A percentile compares a stretch with the other conserved stretches of the same genome.
phyloP scores from a whole-genome alignment of 148 eudicot species.

The Amaranthus palmeri region DNA sequence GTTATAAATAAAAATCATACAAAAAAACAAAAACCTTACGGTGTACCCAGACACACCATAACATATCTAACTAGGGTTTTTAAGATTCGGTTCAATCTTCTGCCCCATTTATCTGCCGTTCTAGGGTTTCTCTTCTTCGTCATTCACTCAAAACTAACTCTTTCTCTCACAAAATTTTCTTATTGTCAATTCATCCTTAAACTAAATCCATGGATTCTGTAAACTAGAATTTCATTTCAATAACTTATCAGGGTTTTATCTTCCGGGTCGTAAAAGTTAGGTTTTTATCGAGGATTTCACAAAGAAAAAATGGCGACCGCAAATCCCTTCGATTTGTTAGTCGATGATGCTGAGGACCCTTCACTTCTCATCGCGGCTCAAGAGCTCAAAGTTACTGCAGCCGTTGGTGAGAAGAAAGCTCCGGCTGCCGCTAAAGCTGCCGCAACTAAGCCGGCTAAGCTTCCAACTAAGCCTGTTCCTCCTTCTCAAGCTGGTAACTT shows the following conservation, averaged over 20 bases:
- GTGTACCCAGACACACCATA: slow-evolving; percentile 18
- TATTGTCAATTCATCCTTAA: background rate
- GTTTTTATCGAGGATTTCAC: background rate
- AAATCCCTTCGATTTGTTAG: slow-evolving; percentile 57
- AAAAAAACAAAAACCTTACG: background rate
- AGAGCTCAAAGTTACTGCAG: slow-evolving; percentile 30
- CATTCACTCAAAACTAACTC: background rate
- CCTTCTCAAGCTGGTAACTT: slow-evolving; percentile 49
- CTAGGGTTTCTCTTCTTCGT: slow-evolving; percentile 31
- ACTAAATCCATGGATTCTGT: slow-evolving; percentile 16
- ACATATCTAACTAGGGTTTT: slow-evolving; percentile 34
- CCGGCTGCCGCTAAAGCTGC: slow-evolving; percentile 18
- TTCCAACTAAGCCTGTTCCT: slow-evolving; percentile 54
- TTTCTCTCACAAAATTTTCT: background rate
- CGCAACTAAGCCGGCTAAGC: slow-evolving; percentile 35
- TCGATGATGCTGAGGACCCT: slow-evolving; percentile 53
- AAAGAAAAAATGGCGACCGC: slow-evolving; percentile 41
- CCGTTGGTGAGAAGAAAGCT: slow-evolving; percentile 15
- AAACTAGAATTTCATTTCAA: slow-evolving; percentile 18
- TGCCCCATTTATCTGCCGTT: slow-evolving; percentile 19
- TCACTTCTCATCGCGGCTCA: slow-evolving; percentile 39
- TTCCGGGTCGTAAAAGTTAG: background rate
- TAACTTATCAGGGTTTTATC: background rate
- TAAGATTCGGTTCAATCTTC: slow-evolving; percentile 15
- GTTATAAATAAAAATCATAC: background rate